Evolutionary conservation across 2,329 filamentous ascomycete genomes (phyloP).

Genomic region (Apiospora malaysiana): DNA sequence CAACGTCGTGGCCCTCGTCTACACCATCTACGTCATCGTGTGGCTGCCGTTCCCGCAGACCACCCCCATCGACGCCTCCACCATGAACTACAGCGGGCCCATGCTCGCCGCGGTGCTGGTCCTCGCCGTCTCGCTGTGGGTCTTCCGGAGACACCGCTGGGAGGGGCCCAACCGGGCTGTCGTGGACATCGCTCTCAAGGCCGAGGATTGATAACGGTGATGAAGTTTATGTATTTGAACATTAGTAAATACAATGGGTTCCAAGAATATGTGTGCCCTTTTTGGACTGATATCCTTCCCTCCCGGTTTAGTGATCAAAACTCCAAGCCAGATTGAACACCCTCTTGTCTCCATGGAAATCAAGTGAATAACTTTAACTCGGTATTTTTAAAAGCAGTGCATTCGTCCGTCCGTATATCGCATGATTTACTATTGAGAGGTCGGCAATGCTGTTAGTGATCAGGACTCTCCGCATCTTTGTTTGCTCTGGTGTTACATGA

Average conservation of each 20-base stretch:
- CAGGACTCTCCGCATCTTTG: background rate
- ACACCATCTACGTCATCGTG: slow-evolving; percentile 24
- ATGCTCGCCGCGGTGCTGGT: slow-evolving; percentile 22
- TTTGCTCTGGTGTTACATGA: background rate
- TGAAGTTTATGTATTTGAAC: background rate
- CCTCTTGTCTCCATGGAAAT: background rate
- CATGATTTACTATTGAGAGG: background rate
- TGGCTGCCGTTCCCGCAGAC: slow-evolving; percentile 25
- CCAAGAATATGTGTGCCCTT: background rate
- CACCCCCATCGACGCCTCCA: slow-evolving; percentile 22
- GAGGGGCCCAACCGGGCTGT: slow-evolving; percentile 22
- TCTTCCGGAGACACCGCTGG: slow-evolving; percentile 21
- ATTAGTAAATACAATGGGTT: background rate
- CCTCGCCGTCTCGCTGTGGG: slow-evolving; percentile 14
- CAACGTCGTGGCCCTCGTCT: slow-evolving; percentile 24
- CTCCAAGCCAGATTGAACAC: background rate
- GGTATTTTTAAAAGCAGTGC: background rate
- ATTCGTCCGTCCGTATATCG: background rate
- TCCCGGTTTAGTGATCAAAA: background rate
- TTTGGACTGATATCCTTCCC: background rate
- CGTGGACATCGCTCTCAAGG: slow-evolving; percentile 15
- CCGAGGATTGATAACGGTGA: background rate
- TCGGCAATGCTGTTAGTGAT: background rate
- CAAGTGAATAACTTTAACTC: background rate
- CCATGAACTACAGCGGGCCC: slow-evolving; percentile 26